Percentiles rank a stretch among this genome's conserved stretches.
These are phyloP conservation scores for Mortierella claussenii DNA, from an alignment of 192 early-diverging fungal species.

Conservation along the genomic window DNA sequence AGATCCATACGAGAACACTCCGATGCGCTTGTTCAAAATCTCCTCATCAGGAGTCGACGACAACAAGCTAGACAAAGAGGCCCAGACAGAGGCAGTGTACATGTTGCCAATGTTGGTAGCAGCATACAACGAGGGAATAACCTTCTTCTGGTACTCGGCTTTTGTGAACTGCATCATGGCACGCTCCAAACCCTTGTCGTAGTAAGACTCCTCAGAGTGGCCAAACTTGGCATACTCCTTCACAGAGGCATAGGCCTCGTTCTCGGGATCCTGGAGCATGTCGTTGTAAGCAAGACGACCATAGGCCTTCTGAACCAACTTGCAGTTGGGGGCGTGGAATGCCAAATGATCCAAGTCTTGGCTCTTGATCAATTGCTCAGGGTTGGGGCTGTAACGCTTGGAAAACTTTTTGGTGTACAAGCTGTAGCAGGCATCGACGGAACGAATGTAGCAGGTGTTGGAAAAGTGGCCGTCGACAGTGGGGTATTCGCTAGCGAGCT, in stretches of 20 bases:
- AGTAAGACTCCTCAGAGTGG: slow-evolving; percentile 77
- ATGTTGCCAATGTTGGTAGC: slow-evolving; percentile 96
- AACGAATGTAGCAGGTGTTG: slow-evolving; percentile 91
- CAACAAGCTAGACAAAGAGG: slow-evolving; percentile 81
- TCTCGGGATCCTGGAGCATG: slow-evolving; percentile 81
- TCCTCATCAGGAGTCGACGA: slow-evolving; percentile 75
- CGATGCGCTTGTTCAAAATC: slow-evolving; percentile 86
- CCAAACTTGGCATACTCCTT: slow-evolving; percentile 52
- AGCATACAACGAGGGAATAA: slow-evolving; percentile 79
- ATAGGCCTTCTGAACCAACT: slow-evolving; percentile 96
- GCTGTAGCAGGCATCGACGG: slow-evolving; percentile 89
- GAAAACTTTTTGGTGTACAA: slow-evolving; percentile 78
- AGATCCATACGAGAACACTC: slow-evolving; percentile 95
- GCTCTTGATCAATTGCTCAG: slow-evolving; percentile 55
- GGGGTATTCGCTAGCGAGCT: slow-evolving; percentile 97
- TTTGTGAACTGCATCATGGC: slow-evolving; percentile 88
- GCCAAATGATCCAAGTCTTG: slow-evolving; percentile 81
- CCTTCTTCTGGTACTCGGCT: slow-evolving; percentile 76
- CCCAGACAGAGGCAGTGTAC: slow-evolving; percentile 76
- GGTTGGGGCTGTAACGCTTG: slow-evolving; percentile 37
- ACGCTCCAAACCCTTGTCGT: slow-evolving; percentile 92
- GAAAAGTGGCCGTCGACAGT: slow-evolving; percentile 96
- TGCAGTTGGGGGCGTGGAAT: slow-evolving; percentile 98
- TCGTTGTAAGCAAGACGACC: slow-evolving; percentile 94
- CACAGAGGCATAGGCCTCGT: slow-evolving; percentile 55